Base-by-base conservation (phyloP, 202 grass and related monocot species). In the Eragrostis tef region DNA sequence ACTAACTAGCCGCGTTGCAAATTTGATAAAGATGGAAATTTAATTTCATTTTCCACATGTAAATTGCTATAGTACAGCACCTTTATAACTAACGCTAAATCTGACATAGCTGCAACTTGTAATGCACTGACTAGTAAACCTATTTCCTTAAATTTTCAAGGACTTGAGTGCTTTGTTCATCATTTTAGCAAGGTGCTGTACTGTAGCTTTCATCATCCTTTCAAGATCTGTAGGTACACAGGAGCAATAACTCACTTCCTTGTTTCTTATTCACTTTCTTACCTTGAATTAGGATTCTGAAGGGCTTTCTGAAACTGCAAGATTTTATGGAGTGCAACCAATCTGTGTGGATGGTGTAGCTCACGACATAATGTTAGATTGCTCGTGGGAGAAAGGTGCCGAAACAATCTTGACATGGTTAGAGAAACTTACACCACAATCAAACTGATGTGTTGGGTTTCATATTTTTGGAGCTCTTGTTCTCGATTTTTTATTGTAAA, bases 281-380 rank as follows among this genome's bases (percentile, higher is more conserved):
- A 65, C 24, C 25, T 24, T 79, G 16, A 70, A 52, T n/a, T 82
- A 98, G 94, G 94, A 98, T 60, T 70, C 77, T 44, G 90, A 87
- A 79, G 94, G 92, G 60, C 84, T 98, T 63, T 74, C 77, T 26
- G 94, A 98, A 85, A 98, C 90, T 46, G 74, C 94, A 70, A 93
- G 64, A 48, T 94, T 94, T 82, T 98, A 94, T 9, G 67, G 75
- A 57, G 88, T 98, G 50, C 56, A 86, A 22, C 70, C 94, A 67
- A 59, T 91, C 36, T 89, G 74, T 58, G 88, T 93, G 71, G 67
- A 88, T 84, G 90, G 79, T 41, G 76, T 98, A 77, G 94, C 94
- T 31, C 92, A 98, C 73, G 94, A 97, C 78, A 88, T 98, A 75
- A 98, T 98, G 94, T 34, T 94, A 85, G 94, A 98, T 87, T 85